A percentile compares a stretch with the other conserved stretches of the same genome.
Evolutionary conservation across 1,284 basidiomycete genomes (phyloP).

Genomic region (Apiotrichum akiyoshidainum): DNA sequence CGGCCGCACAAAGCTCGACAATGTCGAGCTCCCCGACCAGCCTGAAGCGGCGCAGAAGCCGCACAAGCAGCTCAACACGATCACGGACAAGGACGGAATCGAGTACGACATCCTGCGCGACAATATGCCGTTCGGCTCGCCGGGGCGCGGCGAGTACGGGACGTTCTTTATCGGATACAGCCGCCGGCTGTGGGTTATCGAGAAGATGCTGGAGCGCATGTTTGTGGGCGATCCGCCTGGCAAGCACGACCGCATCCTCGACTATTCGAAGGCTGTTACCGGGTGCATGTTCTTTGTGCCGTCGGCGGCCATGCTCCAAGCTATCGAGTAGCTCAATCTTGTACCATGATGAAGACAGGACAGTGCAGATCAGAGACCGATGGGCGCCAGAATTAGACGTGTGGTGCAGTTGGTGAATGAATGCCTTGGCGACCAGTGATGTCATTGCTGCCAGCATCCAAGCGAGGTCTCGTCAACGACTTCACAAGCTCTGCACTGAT

Average conservation of each 20-base stretch:
- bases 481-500: no score
- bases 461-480: no score
- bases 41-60: slow-evolving; percentile 14
- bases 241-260: slow-evolving; percentile 20
- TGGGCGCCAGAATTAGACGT: no score
- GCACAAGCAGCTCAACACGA: slow-evolving; percentile 20
- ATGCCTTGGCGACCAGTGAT: no score
- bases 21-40: slow-evolving; percentile 17
- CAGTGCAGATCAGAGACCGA: no score
- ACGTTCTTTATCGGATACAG: slow-evolving; percentile 23
- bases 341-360: no score
- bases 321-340: neutral
- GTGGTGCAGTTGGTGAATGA: no score
- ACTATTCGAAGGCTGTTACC: slow-evolving; percentile 15
- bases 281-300: slow-evolving; percentile 20
- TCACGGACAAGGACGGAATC: slow-evolving; percentile 10
- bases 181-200: slow-evolving; percentile 18
- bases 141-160: slow-evolving; percentile 16
- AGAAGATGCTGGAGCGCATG: slow-evolving; percentile 24
- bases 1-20: slow-evolving; percentile 22
- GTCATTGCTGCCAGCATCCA: no score
- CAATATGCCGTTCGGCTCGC: slow-evolving; percentile 24
- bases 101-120: slow-evolving; percentile 23
- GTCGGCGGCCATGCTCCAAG: neutral
- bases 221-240: slow-evolving; percentile 20